Base-by-base conservation (phyloP, 2,329 filamentous ascomycete genomes). In the Epichloe uncinata region DNA sequence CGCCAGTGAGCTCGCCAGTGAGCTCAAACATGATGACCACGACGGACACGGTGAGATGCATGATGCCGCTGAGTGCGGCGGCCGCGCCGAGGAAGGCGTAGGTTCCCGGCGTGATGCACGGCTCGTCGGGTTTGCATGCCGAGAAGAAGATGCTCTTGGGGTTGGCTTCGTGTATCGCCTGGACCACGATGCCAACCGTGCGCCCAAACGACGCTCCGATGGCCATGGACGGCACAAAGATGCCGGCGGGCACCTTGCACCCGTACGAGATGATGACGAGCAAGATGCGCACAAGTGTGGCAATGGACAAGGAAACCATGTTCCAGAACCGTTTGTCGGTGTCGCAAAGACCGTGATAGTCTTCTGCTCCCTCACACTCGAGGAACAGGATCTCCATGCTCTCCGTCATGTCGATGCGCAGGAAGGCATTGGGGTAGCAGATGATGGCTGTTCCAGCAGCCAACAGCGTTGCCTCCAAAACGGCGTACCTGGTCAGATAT, bases 11-110 rank as follows among this genome's bases (percentile, higher is more conserved):
- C 67, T 98, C 93, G n/a, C 93, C 93, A 0, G 93, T 98, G 45
- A 98, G 77, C 67, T 98, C 93, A 61, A 97, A 97, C 93, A 98
- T 97, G 66, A 98, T 98, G 60, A 98, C 93, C 2, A 96, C 91
- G 9, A 98, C 89, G 0, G 90, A 94, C 15, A 98, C 82, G 0
- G 91, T 96, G 54, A 98, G 86, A 66, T 97, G 93, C 91, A 97
- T 98, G 61, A 97, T 96, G 9, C 93, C 93, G 64, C 86, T 91
- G 22, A 98, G 73, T 0, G 93, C 87, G 2, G 93, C 91, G 0
- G 83, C 93, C 5, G 93, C 93, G 41, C 93, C 93, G 0, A 98
- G 75, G 58, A 98, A 95, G 6, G 93, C 93, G 62, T 98, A 98
- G 1, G 93, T 97, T 9, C 93, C 93, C 0, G 93, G 93, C 0